phyloP scores from a whole-genome alignment of 1,284 basidiomycete genomes.

The Termitomyces sp. region DNA sequence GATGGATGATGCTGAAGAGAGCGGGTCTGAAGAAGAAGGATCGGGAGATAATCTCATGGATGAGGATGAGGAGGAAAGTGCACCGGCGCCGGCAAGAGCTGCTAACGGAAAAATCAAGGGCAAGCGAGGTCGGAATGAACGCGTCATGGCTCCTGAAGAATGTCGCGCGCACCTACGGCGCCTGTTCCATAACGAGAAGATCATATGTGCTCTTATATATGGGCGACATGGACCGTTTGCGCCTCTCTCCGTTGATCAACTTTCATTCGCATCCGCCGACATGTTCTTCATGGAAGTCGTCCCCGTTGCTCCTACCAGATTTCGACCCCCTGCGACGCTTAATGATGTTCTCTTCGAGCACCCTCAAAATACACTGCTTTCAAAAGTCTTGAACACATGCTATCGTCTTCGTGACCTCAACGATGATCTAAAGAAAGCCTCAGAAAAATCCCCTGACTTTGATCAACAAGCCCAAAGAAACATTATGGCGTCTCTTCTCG shows the following conservation, averaged over 20 bases:
- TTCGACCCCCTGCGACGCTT: slow-evolving; percentile 92
- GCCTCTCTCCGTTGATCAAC: slow-evolving; percentile 44
- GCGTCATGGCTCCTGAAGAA: slow-evolving; percentile 87
- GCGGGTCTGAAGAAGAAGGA: slow-evolving; percentile 34
- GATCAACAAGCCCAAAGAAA: slow-evolving; percentile 57
- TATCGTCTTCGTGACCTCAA: slow-evolving; percentile 81
- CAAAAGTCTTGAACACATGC: slow-evolving; percentile 78
- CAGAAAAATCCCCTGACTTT: slow-evolving; percentile 49
- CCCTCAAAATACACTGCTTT: slow-evolving; percentile 92
- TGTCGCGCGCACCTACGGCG: slow-evolving; percentile 90
- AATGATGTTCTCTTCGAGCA: slow-evolving; percentile 94
- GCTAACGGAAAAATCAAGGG: slow-evolving; percentile 78
- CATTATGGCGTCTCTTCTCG: slow-evolving; percentile 71
- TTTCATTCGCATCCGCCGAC: slow-evolving; percentile 77
- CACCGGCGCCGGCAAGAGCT: slow-evolving; percentile 45
- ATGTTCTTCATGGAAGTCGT: slow-evolving; percentile 98
- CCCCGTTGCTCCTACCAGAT: slow-evolving; percentile 91
- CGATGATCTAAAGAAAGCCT: slow-evolving; percentile 57
- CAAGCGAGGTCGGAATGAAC: slow-evolving; percentile 75
- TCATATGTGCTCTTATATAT: slow-evolving; percentile 84
- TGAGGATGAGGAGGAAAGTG: slow-evolving; percentile 36
- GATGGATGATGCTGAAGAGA: slow-evolving; percentile 32
- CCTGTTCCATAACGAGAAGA: slow-evolving; percentile 81
- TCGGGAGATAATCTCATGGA: slow-evolving; percentile 36
- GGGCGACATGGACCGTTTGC: slow-evolving; percentile 89